Conservation (phyloP, 805 yeast genomes). For the Isabelozyma heimii region DNA sequence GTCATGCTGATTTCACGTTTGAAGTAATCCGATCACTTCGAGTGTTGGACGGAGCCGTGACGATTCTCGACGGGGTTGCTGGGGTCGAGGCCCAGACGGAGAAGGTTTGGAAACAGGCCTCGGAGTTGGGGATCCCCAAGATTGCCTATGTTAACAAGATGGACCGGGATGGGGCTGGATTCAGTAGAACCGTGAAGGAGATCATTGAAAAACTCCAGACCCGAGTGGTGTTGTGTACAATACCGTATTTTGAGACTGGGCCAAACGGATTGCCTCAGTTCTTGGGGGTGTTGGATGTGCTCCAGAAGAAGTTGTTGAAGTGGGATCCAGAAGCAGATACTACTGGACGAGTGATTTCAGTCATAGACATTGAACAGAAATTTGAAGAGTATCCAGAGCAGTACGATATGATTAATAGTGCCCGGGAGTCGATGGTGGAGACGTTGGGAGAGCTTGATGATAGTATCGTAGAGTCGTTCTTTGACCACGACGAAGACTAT, state of each 20-base stretch:
- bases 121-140: constrained; percentile 63
- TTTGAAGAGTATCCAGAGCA: constrained; percentile 24
- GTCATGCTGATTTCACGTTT: constrained; percentile 96
- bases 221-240: constrained; percentile 67
- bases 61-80: constrained; percentile 91
- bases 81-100: constrained; percentile 99
- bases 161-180: constrained; percentile 97
- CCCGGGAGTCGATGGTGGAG: constrained; percentile 78
- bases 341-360: constrained; percentile 53
- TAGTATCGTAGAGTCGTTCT: constrained; percentile 66
- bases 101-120: constrained; percentile 92
- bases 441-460: constrained; percentile 84
- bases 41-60: constrained; percentile 91
- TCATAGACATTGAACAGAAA: constrained; percentile 38
- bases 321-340: constrained; percentile 43
- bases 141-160: constrained; percentile 86
- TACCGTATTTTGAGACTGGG: constrained; percentile 60
- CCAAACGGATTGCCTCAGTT: constrained; percentile 42
- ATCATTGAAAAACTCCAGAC: constrained; percentile 74
- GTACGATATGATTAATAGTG: constrained; percentile 48
- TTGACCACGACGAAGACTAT: constrained; percentile 70
- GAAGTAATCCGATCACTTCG: constrained; percentile 88
- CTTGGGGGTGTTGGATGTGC: constrained; percentile 73
- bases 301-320: constrained; percentile 55
- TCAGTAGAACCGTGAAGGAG: constrained; percentile 83